Evolutionary conservation across 371 early-diverging fungal species (phyloP).

Genomic region (Mortierella sp.): DNA sequence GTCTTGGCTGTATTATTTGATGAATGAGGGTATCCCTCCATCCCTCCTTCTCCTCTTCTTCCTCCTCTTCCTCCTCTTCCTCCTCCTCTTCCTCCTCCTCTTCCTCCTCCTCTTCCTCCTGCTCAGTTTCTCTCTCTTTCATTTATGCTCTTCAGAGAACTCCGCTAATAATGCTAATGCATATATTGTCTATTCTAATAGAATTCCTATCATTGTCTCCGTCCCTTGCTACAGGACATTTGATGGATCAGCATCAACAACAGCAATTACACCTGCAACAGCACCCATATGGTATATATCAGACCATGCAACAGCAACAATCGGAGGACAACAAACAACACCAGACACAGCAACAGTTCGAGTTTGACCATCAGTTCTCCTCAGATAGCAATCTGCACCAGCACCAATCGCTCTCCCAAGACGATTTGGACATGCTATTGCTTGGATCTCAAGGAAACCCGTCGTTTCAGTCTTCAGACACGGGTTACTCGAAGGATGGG

Average conservation of each 20-base stretch:
- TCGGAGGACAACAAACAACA: conserved; percentile 11
- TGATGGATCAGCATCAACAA: conserved; percentile 13
- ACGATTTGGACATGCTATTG: conserved; percentile 39
- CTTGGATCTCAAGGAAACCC: conserved; percentile 11
- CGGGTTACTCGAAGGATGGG: conserved; percentile 25
- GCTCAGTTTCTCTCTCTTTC: too few species aligned
- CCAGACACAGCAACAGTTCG: conserved; percentile 21
- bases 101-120: background rate
- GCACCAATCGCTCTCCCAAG: conserved; percentile 26
- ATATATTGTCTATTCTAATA: background rate
- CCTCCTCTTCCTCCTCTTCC: background rate
- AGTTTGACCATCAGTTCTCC: conserved; percentile 19
- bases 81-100: background rate
- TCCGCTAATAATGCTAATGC: background rate
- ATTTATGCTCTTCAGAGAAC: too few species aligned
- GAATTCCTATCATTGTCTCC: conserved; percentile 26
- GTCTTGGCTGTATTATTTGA: too few species aligned
- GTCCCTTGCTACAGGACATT: background rate
- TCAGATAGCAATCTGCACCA: conserved; percentile 2
- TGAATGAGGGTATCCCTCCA: too few species aligned
- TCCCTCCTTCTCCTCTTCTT: background rate
- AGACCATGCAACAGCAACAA: conserved; percentile 2
- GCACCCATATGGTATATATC: background rate
- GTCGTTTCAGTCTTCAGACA: conserved; percentile 22
- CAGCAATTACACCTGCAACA: background rate